Evolutionary conservation across 805 yeast genomes (phyloP).

Genomic region (Cyberlindnera mycetangii): DNA sequence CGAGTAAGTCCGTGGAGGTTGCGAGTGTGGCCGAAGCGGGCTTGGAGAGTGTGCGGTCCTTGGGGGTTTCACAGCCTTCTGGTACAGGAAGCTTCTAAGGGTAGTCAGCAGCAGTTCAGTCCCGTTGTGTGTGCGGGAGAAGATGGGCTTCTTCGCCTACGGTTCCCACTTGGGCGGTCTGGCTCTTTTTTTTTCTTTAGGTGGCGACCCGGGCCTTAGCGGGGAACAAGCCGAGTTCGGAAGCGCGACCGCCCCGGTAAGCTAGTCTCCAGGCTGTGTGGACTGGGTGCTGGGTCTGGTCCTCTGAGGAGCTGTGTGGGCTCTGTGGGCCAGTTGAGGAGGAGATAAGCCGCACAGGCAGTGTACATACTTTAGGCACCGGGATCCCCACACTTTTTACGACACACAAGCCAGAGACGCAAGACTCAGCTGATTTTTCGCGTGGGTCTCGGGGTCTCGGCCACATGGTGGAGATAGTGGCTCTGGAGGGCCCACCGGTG

Average conservation of each 20-base stretch:
- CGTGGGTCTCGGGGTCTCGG: not conserved
- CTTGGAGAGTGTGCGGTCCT: no score
- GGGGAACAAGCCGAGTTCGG: not conserved
- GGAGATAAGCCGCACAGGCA: no score
- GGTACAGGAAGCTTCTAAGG: no score
- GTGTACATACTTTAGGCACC: no score
- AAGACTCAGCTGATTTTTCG: constrained; percentile 1
- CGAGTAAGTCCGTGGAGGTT: not conserved
- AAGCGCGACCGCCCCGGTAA: not conserved
- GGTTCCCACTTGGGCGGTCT: not conserved
- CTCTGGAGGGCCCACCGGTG: no score
- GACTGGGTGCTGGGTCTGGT: not conserved
- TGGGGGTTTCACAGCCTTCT: no score
- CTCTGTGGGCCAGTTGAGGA: no score
- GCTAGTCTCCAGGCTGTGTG: not conserved
- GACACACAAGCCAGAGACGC: not conserved
- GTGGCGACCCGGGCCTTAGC: constrained; percentile 4
- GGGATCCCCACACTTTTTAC: no score
- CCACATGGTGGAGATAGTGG: no score
- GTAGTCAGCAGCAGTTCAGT: no score
- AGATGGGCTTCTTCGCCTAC: not conserved
- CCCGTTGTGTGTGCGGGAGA: not conserved
- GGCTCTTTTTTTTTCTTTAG: not conserved
- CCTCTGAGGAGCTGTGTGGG: no score
- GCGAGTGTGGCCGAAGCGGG: not conserved